A percentile compares a stretch with the other conserved stretches of the same genome.
phyloP scores from a whole-genome alignment of 805 yeast genomes.

The Monosporozyma yasuniensis region DNA sequence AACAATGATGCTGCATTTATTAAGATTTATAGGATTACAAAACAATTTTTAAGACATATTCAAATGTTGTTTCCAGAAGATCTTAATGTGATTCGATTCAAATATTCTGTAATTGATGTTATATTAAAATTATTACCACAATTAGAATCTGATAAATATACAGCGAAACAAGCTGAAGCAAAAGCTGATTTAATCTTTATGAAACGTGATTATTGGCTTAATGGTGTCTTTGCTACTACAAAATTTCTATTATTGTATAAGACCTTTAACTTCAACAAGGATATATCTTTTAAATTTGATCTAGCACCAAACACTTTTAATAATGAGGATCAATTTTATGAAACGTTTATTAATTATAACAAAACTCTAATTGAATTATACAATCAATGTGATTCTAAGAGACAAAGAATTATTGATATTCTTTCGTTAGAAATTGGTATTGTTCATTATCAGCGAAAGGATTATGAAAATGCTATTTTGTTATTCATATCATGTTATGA shows the following conservation, averaged over 20 bases:
- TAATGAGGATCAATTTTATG: slow-evolving; percentile 18
- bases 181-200: slow-evolving; percentile 35
- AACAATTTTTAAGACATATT: slow-evolving; percentile 12
- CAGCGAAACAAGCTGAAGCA: slow-evolving; percentile 18
- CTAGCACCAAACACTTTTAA: slow-evolving; percentile 10
- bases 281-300: slow-evolving; percentile 8
- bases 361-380: slow-evolving; percentile 27
- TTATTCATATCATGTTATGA: slow-evolving; percentile 62
- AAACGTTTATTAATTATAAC: slow-evolving; percentile 44
- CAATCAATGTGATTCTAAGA: slow-evolving; percentile 17
- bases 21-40: slow-evolving; percentile 10
- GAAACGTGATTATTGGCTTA: slow-evolving; percentile 33
- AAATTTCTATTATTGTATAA: slow-evolving; percentile 12
- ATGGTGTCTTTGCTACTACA: slow-evolving; percentile 16
- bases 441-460: slow-evolving; percentile 47
- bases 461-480: slow-evolving; percentile 51
- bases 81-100: slow-evolving; percentile 15
- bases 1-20: slow-evolving; percentile 5
- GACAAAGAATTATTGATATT: slow-evolving; percentile 61
- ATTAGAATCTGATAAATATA: slow-evolving; percentile 4
- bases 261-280: slow-evolving; percentile 1
- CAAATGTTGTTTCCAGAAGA: slow-evolving; percentile 8
- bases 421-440: slow-evolving; percentile 74
- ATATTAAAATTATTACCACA: slow-evolving; percentile 7
- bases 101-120: slow-evolving; percentile 13